Percentiles rank a stretch among this genome's conserved stretches.
Evolutionary conservation across 1,284 basidiomycete genomes (phyloP).

Genomic region (Albatrellus sp.): DNA sequence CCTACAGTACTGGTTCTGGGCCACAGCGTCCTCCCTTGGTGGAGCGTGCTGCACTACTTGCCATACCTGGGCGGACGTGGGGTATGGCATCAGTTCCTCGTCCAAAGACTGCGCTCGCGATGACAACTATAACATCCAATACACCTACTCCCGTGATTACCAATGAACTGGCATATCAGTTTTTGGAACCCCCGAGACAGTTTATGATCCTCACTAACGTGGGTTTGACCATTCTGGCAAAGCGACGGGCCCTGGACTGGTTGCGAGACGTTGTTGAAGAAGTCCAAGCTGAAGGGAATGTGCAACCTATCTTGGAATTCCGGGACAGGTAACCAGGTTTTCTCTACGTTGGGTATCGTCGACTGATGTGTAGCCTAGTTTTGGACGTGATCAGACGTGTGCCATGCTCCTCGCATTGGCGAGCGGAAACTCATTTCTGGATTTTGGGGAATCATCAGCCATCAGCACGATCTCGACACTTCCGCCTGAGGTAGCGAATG

Average conservation of each 20-base stretch:
- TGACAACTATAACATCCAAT: slow-evolving; percentile 21
- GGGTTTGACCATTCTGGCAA: slow-evolving; percentile 74
- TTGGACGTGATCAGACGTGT: slow-evolving; percentile 81
- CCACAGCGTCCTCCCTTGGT: slow-evolving; percentile 50
- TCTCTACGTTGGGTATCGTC: not conserved
- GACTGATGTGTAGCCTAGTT: slow-evolving; percentile 30
- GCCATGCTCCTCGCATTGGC: slow-evolving; percentile 82
- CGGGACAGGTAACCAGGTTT: slow-evolving; percentile 42
- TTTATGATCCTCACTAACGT: slow-evolving; percentile 83
- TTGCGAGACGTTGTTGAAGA: slow-evolving; percentile 67
- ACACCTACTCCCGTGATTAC: slow-evolving; percentile 38
- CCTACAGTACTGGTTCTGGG: slow-evolving; percentile 26
- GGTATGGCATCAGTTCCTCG: slow-evolving; percentile 55
- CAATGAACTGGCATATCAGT: slow-evolving; percentile 77
- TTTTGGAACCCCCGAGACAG: slow-evolving; percentile 57
- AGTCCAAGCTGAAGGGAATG: slow-evolving; percentile 50
- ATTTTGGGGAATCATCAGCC: slow-evolving; percentile 34
- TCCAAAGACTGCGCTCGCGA: slow-evolving; percentile 15
- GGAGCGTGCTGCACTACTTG: slow-evolving; percentile 65
- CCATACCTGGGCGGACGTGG: slow-evolving; percentile 77
- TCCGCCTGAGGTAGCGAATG: slow-evolving; percentile 46
- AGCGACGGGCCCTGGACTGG: slow-evolving; percentile 76
- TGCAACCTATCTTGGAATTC: slow-evolving; percentile 62
- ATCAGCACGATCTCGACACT: slow-evolving; percentile 37
- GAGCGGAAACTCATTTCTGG: slow-evolving; percentile 64